phyloP scores from a whole-genome alignment of 108 stramenopile genomes.

The Skeletonema tropicum region DNA sequence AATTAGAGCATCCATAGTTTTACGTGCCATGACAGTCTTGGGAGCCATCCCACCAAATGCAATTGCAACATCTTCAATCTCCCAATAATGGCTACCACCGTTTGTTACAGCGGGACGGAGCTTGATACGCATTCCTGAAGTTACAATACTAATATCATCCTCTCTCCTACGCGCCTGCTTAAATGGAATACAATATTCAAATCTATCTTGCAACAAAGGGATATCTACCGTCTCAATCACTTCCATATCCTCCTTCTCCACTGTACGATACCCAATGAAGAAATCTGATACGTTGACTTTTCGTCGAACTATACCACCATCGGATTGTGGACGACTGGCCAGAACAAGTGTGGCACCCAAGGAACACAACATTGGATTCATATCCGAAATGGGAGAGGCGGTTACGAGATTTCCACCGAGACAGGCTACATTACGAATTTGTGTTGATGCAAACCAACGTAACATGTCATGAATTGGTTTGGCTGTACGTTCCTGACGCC shows the following conservation, averaged over 20 bases:
- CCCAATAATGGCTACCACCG: too few species aligned
- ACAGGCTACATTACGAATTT: constrained; percentile 95
- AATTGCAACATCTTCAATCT: constrained; percentile 70
- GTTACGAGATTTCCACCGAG: constrained; percentile 95
- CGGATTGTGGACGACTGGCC: constrained; percentile 50
- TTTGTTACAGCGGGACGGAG: constrained; percentile 45
- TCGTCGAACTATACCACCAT: constrained; percentile 65
- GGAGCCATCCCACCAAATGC: constrained; percentile 97
- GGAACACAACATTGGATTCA: constrained; percentile 91
- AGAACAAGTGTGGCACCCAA: constrained; percentile 73
- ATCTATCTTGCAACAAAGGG: constrained; percentile 61
- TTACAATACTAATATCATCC: constrained; percentile 97
- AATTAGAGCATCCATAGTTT: constrained; percentile 67
- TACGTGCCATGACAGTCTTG: constrained; percentile 77
- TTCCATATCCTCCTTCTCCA: constrained; percentile 78
- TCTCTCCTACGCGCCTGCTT: constrained; percentile 95
- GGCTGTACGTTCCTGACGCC: constrained; percentile 45
- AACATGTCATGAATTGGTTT: constrained; percentile 91
- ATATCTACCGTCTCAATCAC: constrained; percentile 83
- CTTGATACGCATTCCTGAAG: constrained; percentile 83
- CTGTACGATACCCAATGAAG: constrained; percentile 89
- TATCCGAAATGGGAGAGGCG: constrained; percentile 95
- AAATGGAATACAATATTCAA: constrained; percentile 91
- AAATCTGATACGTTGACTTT: constrained; percentile 80
- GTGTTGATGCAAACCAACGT: constrained; percentile 96